A percentile compares a stretch with the other conserved stretches of the same genome.
Conservation (phyloP, 176 grass and related monocot genomes). For the Bolboschoenus planiculmis region DNA sequence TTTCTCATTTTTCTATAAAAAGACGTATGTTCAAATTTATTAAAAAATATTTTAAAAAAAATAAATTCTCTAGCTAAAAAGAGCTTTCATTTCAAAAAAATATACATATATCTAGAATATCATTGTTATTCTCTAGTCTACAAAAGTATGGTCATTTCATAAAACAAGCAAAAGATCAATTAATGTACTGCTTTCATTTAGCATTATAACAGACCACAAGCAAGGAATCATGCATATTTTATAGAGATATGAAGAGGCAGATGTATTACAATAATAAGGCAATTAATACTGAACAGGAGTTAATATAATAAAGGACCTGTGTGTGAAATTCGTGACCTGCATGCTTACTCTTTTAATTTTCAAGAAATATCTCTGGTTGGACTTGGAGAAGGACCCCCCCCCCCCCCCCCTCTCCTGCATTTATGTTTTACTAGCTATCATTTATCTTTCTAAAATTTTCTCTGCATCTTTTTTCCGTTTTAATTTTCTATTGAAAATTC, state of each 20-base stretch:
- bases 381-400: background rate
- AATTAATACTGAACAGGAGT: background rate
- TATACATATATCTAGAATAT: too few relatives aligned
- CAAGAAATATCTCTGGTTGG: background rate
- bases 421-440: background rate
- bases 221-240: background rate
- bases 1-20: too few relatives aligned
- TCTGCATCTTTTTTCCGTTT: too few relatives aligned
- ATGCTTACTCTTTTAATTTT: background rate
- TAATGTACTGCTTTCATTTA: background rate
- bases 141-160: background rate
- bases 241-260: background rate
- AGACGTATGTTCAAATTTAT: too few relatives aligned
- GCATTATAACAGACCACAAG: background rate
- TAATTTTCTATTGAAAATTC: too few relatives aligned
- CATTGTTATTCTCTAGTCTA: background rate
- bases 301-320: background rate
- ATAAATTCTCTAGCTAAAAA: too few relatives aligned
- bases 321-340: constrained; percentile 14
- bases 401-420: background rate
- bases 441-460: background rate
- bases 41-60: too few relatives aligned
- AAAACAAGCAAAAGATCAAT: background rate
- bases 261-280: background rate
- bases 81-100: too few relatives aligned